Conservation (phyloP, 495 filamentous ascomycete species). For the Xylaria sp. region DNA sequence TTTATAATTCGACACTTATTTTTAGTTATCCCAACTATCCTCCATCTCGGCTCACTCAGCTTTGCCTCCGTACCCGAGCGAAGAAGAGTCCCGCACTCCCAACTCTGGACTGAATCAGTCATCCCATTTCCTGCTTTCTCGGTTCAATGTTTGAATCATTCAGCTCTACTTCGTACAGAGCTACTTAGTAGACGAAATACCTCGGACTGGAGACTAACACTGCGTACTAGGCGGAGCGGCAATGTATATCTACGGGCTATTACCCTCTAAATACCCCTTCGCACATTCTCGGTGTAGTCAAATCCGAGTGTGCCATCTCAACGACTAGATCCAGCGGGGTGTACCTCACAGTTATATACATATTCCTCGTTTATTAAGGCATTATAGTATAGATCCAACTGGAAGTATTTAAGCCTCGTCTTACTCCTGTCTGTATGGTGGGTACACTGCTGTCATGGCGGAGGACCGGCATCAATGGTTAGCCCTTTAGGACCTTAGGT, state of each 20-base stretch:
- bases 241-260: neutral
- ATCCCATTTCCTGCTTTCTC: neutral
- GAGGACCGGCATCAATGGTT: constrained; percentile 39
- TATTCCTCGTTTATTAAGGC: neutral
- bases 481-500: constrained; percentile 30
- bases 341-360: neutral
- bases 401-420: neutral
- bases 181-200: neutral
- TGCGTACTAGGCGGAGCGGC: no score
- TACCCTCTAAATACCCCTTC: neutral
- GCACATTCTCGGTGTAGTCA: neutral
- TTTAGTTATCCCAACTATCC: neutral
- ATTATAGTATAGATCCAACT: neutral
- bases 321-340: neutral
- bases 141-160: neutral
- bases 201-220: neutral
- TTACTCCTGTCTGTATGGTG: constrained; percentile 21
- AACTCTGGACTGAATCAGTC: neutral
- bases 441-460: constrained; percentile 38
- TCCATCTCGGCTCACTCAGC: neutral
- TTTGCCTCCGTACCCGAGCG: neutral
- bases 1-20: neutral
- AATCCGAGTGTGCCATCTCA: neutral
- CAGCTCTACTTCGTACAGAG: neutral
- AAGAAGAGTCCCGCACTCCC: neutral